These are phyloP conservation scores for Arthroderma uncinatum DNA, from an alignment of 2,329 filamentous ascomycete species.

Conservation along the genomic window DNA sequence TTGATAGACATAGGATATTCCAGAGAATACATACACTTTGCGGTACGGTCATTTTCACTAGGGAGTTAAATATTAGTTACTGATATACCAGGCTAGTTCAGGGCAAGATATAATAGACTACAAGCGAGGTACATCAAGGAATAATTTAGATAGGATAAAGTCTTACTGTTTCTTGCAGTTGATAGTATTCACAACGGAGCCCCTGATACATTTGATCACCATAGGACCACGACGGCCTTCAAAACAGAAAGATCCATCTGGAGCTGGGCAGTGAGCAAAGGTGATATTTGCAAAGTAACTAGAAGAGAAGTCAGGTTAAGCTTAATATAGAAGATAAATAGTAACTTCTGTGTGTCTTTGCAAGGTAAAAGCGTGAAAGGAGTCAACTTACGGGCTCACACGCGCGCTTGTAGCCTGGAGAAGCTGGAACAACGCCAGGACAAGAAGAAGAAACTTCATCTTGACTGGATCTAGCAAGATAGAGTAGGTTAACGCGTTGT, in stretches of 20 bases:
- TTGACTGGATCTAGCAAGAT: neutral
- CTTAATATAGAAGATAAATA: neutral
- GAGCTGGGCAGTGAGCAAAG: neutral
- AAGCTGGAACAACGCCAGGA: neutral
- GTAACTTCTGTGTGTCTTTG: neutral
- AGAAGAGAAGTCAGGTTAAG: neutral
- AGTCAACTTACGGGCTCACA: neutral
- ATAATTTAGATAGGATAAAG: neutral
- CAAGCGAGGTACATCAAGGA: neutral
- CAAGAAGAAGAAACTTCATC: neutral
- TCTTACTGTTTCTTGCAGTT: conserved; percentile 2
- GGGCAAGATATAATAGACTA: neutral
- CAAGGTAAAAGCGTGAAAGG: neutral
- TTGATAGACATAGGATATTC: neutral
- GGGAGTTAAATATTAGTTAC: neutral
- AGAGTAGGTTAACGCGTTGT: neutral
- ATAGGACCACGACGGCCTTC: neutral
- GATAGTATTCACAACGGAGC: neutral
- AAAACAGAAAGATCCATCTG: neutral
- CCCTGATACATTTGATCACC: neutral
- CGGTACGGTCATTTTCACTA: neutral
- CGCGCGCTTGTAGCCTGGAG: neutral
- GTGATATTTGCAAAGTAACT: neutral
- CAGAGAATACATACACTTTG: neutral
- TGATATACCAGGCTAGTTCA: neutral